Evolutionary conservation across 2,329 filamentous ascomycete species (phyloP).

Genomic region (Macrophomina phaseolina): DNA sequence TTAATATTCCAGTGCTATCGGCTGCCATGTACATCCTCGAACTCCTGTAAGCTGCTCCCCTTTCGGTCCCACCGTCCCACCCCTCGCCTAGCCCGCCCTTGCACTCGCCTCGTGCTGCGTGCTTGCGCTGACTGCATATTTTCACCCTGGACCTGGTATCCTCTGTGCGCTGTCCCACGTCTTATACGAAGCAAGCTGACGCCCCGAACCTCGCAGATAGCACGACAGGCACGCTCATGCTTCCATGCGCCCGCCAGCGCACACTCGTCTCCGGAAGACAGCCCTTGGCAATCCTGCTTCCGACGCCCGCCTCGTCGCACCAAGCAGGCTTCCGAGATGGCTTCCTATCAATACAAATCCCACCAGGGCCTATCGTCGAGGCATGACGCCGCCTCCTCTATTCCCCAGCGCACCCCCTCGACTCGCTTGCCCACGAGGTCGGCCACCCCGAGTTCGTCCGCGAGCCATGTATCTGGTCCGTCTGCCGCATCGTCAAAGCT

Average conservation of each 20-base stretch:
- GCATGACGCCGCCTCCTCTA: conserved; percentile 37
- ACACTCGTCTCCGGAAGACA: conserved; percentile 38
- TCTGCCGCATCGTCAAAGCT: conserved; percentile 30
- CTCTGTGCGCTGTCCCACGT: conserved; percentile 24
- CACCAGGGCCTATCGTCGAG: conserved; percentile 42
- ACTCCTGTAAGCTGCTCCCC: conserved; percentile 21
- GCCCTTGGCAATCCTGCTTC: conserved; percentile 34
- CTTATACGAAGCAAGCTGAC: conserved; percentile 20
- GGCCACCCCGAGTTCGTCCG: conserved; percentile 38
- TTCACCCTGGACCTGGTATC: conserved; percentile 22
- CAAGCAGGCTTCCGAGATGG: conserved; percentile 44
- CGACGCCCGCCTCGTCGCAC: conserved; percentile 42
- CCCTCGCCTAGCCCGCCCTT: conserved; percentile 23
- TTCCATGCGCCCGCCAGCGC: conserved; percentile 49
- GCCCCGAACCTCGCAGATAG: conserved; percentile 12
- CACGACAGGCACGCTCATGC: conserved; percentile 35
- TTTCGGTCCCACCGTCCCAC: conserved; percentile 21
- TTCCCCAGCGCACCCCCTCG: conserved; percentile 37
- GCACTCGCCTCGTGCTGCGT: conserved; percentile 20
- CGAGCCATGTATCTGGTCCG: conserved; percentile 15
- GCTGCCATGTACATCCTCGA: conserved; percentile 13
- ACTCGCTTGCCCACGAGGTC: conserved; percentile 46
- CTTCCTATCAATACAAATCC: conserved; percentile 46
- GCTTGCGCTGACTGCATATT: conserved; percentile 28
- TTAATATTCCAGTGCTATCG: conserved; percentile 22